Conservation (phyloP, 495 filamentous ascomycete genomes). For the Chaetomidium leptoderma region DNA sequence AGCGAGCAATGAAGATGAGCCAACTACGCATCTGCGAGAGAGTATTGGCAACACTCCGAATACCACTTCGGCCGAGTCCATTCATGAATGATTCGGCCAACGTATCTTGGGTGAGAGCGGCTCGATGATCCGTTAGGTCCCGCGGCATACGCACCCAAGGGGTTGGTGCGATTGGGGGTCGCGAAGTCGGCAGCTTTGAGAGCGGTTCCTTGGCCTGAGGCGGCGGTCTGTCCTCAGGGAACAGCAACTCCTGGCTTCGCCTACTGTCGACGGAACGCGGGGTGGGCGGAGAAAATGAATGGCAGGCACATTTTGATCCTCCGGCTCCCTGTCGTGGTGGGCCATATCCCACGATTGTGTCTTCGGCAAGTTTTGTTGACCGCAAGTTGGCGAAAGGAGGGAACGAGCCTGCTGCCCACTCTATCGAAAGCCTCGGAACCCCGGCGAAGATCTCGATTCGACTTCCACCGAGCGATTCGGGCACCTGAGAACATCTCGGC, state of each 20-base stretch:
- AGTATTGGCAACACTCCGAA: neutral
- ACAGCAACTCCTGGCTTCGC: neutral
- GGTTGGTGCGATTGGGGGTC: neutral
- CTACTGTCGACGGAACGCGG: too few species aligned
- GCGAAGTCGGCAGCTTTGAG: neutral
- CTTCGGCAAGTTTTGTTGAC: neutral
- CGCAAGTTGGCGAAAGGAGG: neutral
- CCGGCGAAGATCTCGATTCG: too few species aligned
- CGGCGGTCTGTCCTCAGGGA: neutral
- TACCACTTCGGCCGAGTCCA: neutral
- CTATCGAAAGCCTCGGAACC: too few species aligned
- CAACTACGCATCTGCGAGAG: neutral
- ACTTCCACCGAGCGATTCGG: too few species aligned
- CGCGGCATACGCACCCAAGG: neutral
- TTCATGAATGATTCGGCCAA: neutral
- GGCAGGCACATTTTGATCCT: too few species aligned
- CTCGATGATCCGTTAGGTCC: neutral
- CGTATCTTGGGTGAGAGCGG: neutral
- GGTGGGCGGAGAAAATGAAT: too few species aligned
- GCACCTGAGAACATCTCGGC: too few species aligned
- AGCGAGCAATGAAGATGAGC: slow-evolving; percentile 1
- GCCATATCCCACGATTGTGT: neutral
- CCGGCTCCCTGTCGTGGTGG: too few species aligned
- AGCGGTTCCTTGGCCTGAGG: neutral
- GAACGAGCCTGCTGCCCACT: neutral